Conservation (phyloP, 768 basidiomycete species). For the Phaeotremella skinneri region DNA sequence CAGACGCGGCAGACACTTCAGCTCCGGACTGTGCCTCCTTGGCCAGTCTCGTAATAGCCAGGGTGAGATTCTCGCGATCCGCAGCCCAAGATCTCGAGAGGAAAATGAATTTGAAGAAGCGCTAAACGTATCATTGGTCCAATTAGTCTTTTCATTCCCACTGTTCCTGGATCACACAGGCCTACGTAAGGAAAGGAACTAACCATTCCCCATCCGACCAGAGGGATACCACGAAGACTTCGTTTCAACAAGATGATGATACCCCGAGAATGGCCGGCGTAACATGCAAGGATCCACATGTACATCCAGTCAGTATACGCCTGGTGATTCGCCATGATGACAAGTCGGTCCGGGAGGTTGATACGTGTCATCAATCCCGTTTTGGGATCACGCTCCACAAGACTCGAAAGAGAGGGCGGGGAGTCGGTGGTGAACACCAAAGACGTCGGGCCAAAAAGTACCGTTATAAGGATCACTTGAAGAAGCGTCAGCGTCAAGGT, state of each 20-base stretch:
- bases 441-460: conserved; percentile 40
- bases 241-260: conserved; percentile 91
- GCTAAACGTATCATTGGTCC: conserved; percentile 58
- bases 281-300: conserved; percentile 56
- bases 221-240: conserved; percentile 77
- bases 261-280: conserved; percentile 57
- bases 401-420: conserved; percentile 52
- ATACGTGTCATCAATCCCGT: conserved; percentile 63
- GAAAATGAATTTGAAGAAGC: conserved; percentile 91
- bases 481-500: conserved; percentile 7
- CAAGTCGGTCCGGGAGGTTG: conserved; percentile 71
- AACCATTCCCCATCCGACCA: conserved; percentile 76
- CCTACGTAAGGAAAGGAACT: conserved; percentile 14
- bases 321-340: conserved; percentile 87
- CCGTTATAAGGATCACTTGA: conserved; percentile 42
- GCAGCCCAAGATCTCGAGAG: conserved; percentile 86
- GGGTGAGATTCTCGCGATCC: conserved; percentile 67
- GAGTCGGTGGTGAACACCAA: conserved; percentile 46
- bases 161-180: not conserved
- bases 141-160: not conserved
- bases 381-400: conserved; percentile 59
- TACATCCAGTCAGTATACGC: conserved; percentile 62
- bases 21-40: conserved; percentile 41
- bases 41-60: conserved; percentile 67
- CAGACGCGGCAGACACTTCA: conserved; percentile 9